Conservation (phyloP, 371 early-diverging fungal species). For the Batrachochytrium dendrobatidis region DNA sequence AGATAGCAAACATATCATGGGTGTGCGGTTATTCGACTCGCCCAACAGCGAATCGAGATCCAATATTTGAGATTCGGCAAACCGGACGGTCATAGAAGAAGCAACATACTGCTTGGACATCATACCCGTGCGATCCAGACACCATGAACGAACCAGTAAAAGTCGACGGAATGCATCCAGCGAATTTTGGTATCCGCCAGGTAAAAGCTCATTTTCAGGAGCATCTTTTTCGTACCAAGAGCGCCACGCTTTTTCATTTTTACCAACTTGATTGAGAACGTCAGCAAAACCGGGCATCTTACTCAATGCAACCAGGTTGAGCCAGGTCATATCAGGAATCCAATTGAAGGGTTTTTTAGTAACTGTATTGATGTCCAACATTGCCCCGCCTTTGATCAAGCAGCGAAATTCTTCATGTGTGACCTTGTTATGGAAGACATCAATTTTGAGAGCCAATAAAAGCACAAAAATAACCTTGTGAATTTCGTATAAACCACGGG, state of each 20-base stretch:
- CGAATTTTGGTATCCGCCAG: slow-evolving; percentile 47
- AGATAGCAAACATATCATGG: slow-evolving; percentile 56
- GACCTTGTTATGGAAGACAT: slow-evolving; percentile 40
- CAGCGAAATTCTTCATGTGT: slow-evolving; percentile 53
- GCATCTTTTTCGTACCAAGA: slow-evolving; percentile 55
- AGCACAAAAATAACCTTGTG: slow-evolving; percentile 56
- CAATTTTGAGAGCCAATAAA: slow-evolving; percentile 50
- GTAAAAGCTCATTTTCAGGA: slow-evolving; percentile 51
- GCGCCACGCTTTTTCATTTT: slow-evolving; percentile 56
- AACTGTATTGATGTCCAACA: slow-evolving; percentile 52
- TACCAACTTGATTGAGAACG: slow-evolving; percentile 49
- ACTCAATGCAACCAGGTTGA: slow-evolving; percentile 50
- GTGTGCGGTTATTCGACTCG: slow-evolving; percentile 52
- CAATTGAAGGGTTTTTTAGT: slow-evolving; percentile 56
- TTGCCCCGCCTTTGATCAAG: slow-evolving; percentile 53
- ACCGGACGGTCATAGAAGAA: slow-evolving; percentile 33
- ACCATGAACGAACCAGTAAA: slow-evolving; percentile 49
- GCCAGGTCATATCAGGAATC: slow-evolving; percentile 59
- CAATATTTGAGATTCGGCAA: slow-evolving; percentile 53
- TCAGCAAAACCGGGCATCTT: slow-evolving; percentile 52
- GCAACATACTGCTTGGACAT: slow-evolving; percentile 54
- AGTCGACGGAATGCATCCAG: slow-evolving; percentile 47
- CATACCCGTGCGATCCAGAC: slow-evolving; percentile 48
- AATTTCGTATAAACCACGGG: slow-evolving; percentile 50
- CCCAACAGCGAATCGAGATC: slow-evolving; percentile 46